Base-by-base conservation (phyloP, 2,329 filamentous ascomycete genomes). In the Aureobasidium sp. region DNA sequence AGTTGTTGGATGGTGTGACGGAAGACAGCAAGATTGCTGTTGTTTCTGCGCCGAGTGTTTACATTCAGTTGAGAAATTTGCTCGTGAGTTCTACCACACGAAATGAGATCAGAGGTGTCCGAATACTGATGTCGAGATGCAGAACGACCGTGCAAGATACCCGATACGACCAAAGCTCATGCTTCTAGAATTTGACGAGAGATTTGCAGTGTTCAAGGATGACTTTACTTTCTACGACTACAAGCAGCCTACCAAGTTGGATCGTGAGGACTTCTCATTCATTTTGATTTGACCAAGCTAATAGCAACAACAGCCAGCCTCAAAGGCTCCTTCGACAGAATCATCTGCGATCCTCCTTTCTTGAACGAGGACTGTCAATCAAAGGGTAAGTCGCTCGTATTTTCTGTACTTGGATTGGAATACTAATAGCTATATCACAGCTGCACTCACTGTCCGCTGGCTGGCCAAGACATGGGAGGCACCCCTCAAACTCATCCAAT, bases 181-280 rank as follows among this genome's bases (percentile, higher is more conserved):
- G 50, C 79, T 93, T 2, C 78, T 94, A 11, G 90, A 94, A 72
- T 88, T 85, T 70, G 90, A 93, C 72, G 76, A 82, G 62, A 82
- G 90, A 7, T 93, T 93, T 72, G 78, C 77, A 34, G 81, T 93
- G 10, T 91, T 93, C 69, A 80, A 85, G 5, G 86, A 91, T 66
- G 88, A 92, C 68, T 93, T 90, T 69, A 76, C 87, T 37, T 83
- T 81, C 59, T 94, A 93, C 73, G 88, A 94, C 74, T 91, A 87
- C 67, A 78, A 84, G 63, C 75, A 85, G 58, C 88, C 90, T 0
- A 76, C 88, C 34, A 84, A 85, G 67, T 76, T 91, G 16, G 85
- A 86, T 41, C 67, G 82, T 82, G 71, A 62, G 76, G 69, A 27
- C 7, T 37, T 2, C 4, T 14, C 10, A 2, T 11, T 21, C 4